Evolutionary conservation across 108 stramenopile species (phyloP).

Genomic region (Skeletonema tropicum): DNA sequence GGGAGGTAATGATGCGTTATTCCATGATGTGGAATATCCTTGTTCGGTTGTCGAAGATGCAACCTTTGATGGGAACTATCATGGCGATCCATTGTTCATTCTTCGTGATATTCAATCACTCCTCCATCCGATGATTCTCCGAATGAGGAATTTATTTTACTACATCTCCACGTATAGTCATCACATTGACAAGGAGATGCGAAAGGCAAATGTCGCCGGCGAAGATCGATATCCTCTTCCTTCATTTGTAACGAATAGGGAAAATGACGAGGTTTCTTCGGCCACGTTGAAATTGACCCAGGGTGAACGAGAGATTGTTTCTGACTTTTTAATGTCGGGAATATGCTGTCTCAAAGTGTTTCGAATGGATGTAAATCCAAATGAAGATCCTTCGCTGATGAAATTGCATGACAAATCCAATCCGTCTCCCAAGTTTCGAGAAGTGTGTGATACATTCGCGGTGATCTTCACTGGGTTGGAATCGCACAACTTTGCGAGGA

Average conservation of each 20-base stretch:
- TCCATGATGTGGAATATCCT: background rate
- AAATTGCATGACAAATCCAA: conserved; percentile 1
- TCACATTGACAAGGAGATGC: conserved; percentile 61
- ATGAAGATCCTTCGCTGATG: conserved; percentile 18
- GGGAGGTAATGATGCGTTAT: background rate
- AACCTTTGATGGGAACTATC: conserved; percentile 2
- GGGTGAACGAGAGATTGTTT: conserved; percentile 82
- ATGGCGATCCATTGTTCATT: conserved; percentile 9
- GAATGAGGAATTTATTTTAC: conserved; percentile 93
- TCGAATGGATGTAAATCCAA: conserved; percentile 25
- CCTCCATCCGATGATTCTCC: conserved; percentile 87
- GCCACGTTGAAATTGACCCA: conserved; percentile 65
- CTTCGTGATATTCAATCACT: conserved; percentile 74
- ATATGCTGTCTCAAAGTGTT: conserved; percentile 86
- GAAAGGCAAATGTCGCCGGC: conserved; percentile 29
- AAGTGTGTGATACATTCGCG: conserved; percentile 85
- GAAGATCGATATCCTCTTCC: conserved; percentile 44
- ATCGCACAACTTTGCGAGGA: conserved; percentile 72
- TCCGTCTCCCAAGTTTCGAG: conserved; percentile 33
- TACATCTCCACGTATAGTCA: conserved; percentile 87
- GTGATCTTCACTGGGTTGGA: conserved; percentile 89
- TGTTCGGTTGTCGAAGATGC: conserved; percentile 8
- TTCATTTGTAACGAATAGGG: conserved; percentile 10
- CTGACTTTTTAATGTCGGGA: conserved; percentile 78
- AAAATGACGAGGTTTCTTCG: conserved; percentile 67